These are phyloP conservation scores for Exophiala dermatitidis DNA, from an alignment of 2,329 filamentous ascomycete species.

Conservation along the genomic window DNA sequence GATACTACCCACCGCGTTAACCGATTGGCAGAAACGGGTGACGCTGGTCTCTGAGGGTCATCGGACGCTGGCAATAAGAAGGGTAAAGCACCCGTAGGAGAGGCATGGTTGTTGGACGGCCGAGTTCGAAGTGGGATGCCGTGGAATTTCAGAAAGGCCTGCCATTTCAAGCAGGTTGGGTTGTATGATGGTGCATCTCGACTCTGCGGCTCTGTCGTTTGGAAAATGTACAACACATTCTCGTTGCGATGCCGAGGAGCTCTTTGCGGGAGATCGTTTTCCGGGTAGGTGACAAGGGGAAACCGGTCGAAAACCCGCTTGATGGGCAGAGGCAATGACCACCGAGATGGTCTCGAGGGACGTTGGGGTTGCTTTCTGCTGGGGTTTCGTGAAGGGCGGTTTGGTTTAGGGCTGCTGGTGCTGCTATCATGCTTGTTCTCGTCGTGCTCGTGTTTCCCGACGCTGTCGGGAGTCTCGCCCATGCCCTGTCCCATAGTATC, in stretches of 20 bases:
- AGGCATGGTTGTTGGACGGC: constrained; percentile 85
- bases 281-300: constrained; percentile 66
- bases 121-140: constrained; percentile 59
- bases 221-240: constrained; percentile 70
- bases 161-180: constrained; percentile 90
- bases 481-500: constrained; percentile 1
- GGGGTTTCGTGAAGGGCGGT: not conserved
- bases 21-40: constrained; percentile 55
- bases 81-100: constrained; percentile 77
- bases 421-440: not conserved
- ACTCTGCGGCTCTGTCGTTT: constrained; percentile 51
- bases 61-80: constrained; percentile 61
- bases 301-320: constrained; percentile 78
- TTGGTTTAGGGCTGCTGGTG: not conserved
- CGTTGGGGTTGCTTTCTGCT: not conserved
- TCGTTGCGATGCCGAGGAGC: constrained; percentile 42
- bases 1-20: constrained; percentile 58
- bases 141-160: constrained; percentile 79
- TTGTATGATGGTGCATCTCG: constrained; percentile 70
- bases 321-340: constrained; percentile 58
- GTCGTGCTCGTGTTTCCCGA: constrained; percentile 2
- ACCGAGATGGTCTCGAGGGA: constrained; percentile 20
- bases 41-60: constrained; percentile 25
- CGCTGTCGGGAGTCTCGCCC: not conserved
- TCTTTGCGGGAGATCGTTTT: constrained; percentile 66